These are phyloP conservation scores for Quillaja saponaria DNA, from an alignment of 306 rosid species.

Conservation along the genomic window DNA sequence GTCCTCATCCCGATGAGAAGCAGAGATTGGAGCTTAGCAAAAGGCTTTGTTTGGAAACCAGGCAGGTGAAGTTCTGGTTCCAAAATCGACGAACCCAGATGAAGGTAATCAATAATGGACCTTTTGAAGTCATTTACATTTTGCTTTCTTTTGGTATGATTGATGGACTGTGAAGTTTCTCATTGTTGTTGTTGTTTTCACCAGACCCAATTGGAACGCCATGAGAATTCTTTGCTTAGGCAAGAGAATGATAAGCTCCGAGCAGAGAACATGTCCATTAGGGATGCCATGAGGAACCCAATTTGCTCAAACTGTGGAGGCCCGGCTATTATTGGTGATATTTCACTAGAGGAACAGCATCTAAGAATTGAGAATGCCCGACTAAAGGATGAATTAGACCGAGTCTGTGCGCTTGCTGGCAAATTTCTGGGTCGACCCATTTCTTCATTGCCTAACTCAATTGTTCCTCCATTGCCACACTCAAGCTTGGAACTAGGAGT, in stretches of 20 bases:
- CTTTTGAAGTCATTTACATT: slow-evolving; percentile 12
- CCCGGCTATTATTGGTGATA: slow-evolving; percentile 77
- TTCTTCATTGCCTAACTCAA: slow-evolving; percentile 47
- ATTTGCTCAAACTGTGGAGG: slow-evolving; percentile 93
- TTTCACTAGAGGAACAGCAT: slow-evolving; percentile 88
- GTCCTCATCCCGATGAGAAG: slow-evolving; percentile 98
- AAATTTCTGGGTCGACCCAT: slow-evolving; percentile 86
- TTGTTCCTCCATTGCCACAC: slow-evolving; percentile 65
- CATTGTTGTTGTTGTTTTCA: slow-evolving; percentile 7
- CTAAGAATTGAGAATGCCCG: slow-evolving; percentile 84
- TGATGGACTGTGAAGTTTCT: not conserved
- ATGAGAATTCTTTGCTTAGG: slow-evolving; percentile 83
- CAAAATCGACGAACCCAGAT: slow-evolving; percentile 97
- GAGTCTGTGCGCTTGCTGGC: slow-evolving; percentile 83
- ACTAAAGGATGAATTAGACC: slow-evolving; percentile 82
- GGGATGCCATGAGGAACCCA: slow-evolving; percentile 95
- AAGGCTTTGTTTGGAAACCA: slow-evolving; percentile 75
- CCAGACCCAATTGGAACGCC: slow-evolving; percentile 96
- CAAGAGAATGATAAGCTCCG: slow-evolving; percentile 94
- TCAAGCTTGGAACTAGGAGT: slow-evolving; percentile 90
- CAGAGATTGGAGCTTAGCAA: slow-evolving; percentile 83
- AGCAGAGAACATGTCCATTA: slow-evolving; percentile 87
- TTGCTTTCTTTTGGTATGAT: not conserved
- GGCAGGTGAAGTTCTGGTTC: slow-evolving; percentile 98
- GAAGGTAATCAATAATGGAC: slow-evolving; percentile 52